phyloP scores from a whole-genome alignment of 2,329 filamentous ascomycete genomes.

The Cercospora janseana region DNA sequence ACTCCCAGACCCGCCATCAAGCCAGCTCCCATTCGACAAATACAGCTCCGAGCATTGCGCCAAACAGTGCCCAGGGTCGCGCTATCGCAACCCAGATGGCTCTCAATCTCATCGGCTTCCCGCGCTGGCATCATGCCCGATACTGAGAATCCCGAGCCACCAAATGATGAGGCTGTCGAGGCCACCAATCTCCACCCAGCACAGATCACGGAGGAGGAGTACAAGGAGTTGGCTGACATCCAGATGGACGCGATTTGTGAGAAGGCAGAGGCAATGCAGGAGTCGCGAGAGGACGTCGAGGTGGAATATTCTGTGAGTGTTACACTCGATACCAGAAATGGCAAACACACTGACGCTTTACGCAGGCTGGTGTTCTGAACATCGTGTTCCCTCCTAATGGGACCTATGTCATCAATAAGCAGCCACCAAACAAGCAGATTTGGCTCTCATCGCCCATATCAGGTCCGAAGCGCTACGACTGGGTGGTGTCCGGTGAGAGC shows the following conservation, averaged over 20 bases:
- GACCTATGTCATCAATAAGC: constrained; percentile 95
- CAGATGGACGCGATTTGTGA: constrained; percentile 64
- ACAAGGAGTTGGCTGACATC: constrained; percentile 72
- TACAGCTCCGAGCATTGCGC: constrained; percentile 7
- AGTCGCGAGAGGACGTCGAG: constrained; percentile 72
- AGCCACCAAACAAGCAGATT: constrained; percentile 94
- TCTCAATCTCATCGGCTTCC: constrained; percentile 21
- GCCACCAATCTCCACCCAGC: constrained; percentile 52
- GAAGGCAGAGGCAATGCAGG: constrained; percentile 70
- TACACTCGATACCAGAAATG: no score
- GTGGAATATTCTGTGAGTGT: constrained; percentile 84
- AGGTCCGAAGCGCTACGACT: constrained; percentile 93
- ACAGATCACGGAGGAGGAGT: constrained; percentile 67
- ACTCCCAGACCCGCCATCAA: constrained; percentile 24
- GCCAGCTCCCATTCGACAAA: constrained; percentile 13
- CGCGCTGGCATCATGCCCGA: constrained; percentile 45
- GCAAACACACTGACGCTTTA: no score
- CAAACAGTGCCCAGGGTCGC: constrained; percentile 15
- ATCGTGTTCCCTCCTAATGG: constrained; percentile 68
- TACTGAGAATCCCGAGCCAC: constrained; percentile 42
- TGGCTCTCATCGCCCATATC: constrained; percentile 92
- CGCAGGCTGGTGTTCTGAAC: constrained; percentile 84
- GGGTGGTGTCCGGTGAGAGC: constrained; percentile 69
- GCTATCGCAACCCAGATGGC: constrained; percentile 22
- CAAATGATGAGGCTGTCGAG: constrained; percentile 36